Percentiles rank a stretch among this genome's conserved stretches.
phyloP scores from a whole-genome alignment of 352 stramenopile genomes.

The Plasmopara muralis region DNA sequence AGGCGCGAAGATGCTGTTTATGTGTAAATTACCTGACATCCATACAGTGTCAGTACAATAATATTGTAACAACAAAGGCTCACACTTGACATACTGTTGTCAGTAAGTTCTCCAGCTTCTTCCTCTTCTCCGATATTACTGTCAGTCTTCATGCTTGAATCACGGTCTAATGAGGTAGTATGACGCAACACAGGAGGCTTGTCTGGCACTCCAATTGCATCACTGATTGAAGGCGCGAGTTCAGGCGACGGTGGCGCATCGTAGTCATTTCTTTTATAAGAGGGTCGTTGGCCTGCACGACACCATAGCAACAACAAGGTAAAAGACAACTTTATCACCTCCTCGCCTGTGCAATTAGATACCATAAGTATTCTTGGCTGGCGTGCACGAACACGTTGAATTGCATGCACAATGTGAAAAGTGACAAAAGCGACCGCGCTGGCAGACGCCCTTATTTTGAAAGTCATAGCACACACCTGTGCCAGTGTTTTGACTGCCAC shows the following conservation, averaged over 20 bases:
- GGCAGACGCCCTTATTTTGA: constrained; percentile 79
- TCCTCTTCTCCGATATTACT: constrained; percentile 38
- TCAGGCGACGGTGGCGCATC: constrained; percentile 69
- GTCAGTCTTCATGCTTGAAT: constrained; percentile 33
- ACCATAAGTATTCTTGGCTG: constrained; percentile 55
- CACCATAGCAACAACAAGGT: constrained; percentile 9
- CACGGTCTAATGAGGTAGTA: constrained; percentile 43
- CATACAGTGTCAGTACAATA: constrained; percentile 2
- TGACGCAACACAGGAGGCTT: constrained; percentile 33
- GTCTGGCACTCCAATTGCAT: constrained; percentile 29
- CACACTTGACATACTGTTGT: constrained; percentile 38
- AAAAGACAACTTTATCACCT: neutral
- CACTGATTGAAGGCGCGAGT: constrained; percentile 19
- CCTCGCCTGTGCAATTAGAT: too few species aligned
- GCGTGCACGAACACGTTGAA: constrained; percentile 76
- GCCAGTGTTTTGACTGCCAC: constrained; percentile 33
- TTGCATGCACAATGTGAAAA: constrained; percentile 86
- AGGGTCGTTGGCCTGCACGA: constrained; percentile 58
- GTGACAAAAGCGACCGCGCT: constrained; percentile 77
- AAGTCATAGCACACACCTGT: constrained; percentile 86
- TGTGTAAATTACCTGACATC: constrained; percentile 47
- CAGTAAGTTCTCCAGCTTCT: constrained; percentile 60
- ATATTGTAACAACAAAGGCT: neutral
- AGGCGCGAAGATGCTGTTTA: constrained; percentile 64
- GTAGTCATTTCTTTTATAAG: constrained; percentile 77